Conservation (phyloP, 2,329 filamentous ascomycete genomes). For the Arthroderma sp. region DNA sequence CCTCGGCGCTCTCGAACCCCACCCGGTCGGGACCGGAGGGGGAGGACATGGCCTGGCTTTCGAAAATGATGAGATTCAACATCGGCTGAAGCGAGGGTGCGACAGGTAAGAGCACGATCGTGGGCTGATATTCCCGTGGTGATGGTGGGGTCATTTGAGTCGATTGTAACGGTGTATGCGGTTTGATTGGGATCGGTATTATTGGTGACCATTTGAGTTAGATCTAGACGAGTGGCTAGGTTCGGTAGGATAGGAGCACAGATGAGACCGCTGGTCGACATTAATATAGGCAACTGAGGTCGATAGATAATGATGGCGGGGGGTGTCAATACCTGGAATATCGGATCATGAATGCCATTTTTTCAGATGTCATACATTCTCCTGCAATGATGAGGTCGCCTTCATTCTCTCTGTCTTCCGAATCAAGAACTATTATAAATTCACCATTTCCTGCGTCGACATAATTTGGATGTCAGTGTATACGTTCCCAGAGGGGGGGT, state of each 20-base stretch:
- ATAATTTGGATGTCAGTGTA: neutral
- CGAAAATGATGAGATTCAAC: slow-evolving; percentile 51
- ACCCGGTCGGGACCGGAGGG: slow-evolving; percentile 63
- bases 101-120: slow-evolving; percentile 72
- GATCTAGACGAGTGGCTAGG: slow-evolving; percentile 55
- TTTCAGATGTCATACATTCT: slow-evolving; percentile 65
- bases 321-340: slow-evolving; percentile 47
- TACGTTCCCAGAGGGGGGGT: neutral
- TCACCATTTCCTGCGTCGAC: slow-evolving; percentile 53
- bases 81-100: slow-evolving; percentile 57
- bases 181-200: slow-evolving; percentile 71
- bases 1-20: slow-evolving; percentile 68
- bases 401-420: slow-evolving; percentile 87
- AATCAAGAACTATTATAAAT: slow-evolving; percentile 93
- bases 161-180: slow-evolving; percentile 84
- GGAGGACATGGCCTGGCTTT: slow-evolving; percentile 80
- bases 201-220: slow-evolving; percentile 85
- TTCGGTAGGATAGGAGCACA: slow-evolving; percentile 68
- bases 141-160: slow-evolving; percentile 57
- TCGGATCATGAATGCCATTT: slow-evolving; percentile 94
- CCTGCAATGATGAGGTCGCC: slow-evolving; percentile 95
- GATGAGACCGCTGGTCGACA: slow-evolving; percentile 56
- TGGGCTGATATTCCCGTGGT: slow-evolving; percentile 84
- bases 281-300: neutral
- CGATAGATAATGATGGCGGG: neutral